A percentile compares a stretch with the other conserved stretches of the same genome.
Conservation (phyloP, 2,329 filamentous ascomycete species). For the Fusarium sterilihyphosum region DNA sequence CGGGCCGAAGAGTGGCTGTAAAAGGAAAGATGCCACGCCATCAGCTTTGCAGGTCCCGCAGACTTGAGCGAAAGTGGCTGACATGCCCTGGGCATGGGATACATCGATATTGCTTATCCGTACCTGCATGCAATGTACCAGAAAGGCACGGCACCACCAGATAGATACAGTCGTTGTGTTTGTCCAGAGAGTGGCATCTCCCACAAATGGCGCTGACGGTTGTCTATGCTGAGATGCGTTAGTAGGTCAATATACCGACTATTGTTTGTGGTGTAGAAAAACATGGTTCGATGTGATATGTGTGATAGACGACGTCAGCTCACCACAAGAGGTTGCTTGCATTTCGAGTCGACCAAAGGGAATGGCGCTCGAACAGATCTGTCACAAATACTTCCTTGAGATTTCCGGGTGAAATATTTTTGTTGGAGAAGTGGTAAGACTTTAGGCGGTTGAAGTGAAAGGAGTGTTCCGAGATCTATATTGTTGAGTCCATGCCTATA, state of each 20-base stretch:
- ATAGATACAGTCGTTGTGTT: background rate
- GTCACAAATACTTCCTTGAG: background rate
- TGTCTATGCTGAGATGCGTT: background rate
- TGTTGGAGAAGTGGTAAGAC: background rate
- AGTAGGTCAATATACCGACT: background rate
- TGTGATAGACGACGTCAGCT: slow-evolving; percentile 20
- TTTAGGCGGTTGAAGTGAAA: background rate
- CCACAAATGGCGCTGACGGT: background rate
- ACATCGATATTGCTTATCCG: background rate
- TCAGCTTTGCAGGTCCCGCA: slow-evolving; percentile 8
- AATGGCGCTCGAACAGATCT: slow-evolving; percentile 22
- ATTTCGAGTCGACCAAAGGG: background rate
- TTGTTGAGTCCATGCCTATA: slow-evolving; percentile 14
- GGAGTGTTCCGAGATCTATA: slow-evolving; percentile 5
- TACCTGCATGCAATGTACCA: slow-evolving; percentile 17
- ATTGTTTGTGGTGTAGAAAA: slow-evolving; percentile 2
- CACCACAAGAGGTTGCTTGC: slow-evolving; percentile 1
- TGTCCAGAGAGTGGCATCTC: background rate
- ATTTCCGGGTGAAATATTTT: background rate
- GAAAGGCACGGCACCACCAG: slow-evolving; percentile 10
- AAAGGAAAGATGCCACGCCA: slow-evolving; percentile 26
- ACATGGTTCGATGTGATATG: slow-evolving; percentile 15
- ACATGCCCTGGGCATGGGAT: background rate
- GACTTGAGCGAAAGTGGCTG: slow-evolving; percentile 21
- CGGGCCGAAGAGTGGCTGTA: slow-evolving; percentile 9